Base-by-base conservation (phyloP, 371 early-diverging fungal species). In the Polyrhizophydium stewartii region DNA sequence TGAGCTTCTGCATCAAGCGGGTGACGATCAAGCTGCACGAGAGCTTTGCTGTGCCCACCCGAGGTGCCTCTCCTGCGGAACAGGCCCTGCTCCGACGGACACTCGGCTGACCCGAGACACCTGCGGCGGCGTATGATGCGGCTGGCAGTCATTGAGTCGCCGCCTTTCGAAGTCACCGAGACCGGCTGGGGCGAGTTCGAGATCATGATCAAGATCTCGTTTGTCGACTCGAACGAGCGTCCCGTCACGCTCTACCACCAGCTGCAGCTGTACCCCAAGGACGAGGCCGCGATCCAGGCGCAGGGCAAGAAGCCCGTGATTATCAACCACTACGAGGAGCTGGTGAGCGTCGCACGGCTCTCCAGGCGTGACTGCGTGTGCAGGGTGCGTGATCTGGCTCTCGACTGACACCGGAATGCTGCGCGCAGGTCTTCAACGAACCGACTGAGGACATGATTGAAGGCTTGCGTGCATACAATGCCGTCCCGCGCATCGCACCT, bases 161-260 rank as follows among this genome's bases (percentile, higher is more conserved):
- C 88, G 19, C 98, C 98, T 0, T 99, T 90, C 66, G 96, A 96
- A 70, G 84, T 97, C 19, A 79, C 81, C 49, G 97, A 98, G 71
- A 93, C 93, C 13, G 99, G 79, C 27, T 99, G 99, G 99, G 99
- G 99, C 66, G 98, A 99, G 77, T 99, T 99, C 70, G 97, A 95
- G 51, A 90, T 97, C 38, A 82, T 86, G 52, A 94, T 98, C 68
- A 92, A 92, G 72, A 85, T 99, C 35, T 83, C 85, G 63, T 92
- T 94, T 67, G 85, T 86, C 22, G 83, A 78, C 40, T 74, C 89
- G n/a, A 80, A 80, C 41, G 96, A 95, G 64, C 91, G 89, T 68
- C 37, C 89, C 19, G 82, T 93, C 22, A 78, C 83, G 25, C 72
- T 96, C 10, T 90, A 87, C 70, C 95, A 95, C 67, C 89, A 87